Base-by-base conservation (phyloP, 306 rosid genomes). In the Rubus parviflorus region DNA sequence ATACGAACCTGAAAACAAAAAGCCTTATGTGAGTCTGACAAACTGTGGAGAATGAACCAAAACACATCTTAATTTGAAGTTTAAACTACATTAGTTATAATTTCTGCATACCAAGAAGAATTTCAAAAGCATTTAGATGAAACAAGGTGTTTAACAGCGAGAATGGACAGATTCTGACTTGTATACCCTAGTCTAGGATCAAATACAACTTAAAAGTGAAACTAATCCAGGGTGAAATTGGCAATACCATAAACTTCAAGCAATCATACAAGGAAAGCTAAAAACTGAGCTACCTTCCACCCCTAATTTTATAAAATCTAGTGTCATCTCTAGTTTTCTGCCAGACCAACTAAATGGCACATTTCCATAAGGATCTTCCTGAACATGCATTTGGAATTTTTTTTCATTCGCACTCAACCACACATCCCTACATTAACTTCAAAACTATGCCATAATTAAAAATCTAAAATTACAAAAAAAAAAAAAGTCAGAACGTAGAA, bases 1-100 rank as follows among this genome's bases (percentile, higher is more conserved):
- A 93, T 93, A 43, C 98, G 98, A 74, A 93, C 98, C 98, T 93
- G 81, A 53, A 79, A 79, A 78, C 81, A 81, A 47, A 73, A 80
- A 77, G 25, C 72, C 57, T 17, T 20, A 48, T 69, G 79, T 68
- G 56, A 82, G 74, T 67, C 66, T 78, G 78, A 72, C 81, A 19
- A 57, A 75, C 48, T 1, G 3, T 25, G 30, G 13, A 17, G 22
- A 83, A 63, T 75, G 46, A 46, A 20, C 46, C 20, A 43, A 52
- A 56, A 61, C 67, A 67, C 72, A 80, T 53, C 80, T 53, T 67
- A 64, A 61, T 52, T 53, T 35, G 52, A 70, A 52, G 56, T 52
- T 43, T 23, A 47, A 70, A 57, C 51, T 60, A 57, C 65, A 72
- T 25, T 75, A 70, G 45, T 53, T 64, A 69, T 61, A 71, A 56